These are phyloP conservation scores for Odontarrhena argentea DNA, from an alignment of 345 rosid species.

Conservation along the genomic window DNA sequence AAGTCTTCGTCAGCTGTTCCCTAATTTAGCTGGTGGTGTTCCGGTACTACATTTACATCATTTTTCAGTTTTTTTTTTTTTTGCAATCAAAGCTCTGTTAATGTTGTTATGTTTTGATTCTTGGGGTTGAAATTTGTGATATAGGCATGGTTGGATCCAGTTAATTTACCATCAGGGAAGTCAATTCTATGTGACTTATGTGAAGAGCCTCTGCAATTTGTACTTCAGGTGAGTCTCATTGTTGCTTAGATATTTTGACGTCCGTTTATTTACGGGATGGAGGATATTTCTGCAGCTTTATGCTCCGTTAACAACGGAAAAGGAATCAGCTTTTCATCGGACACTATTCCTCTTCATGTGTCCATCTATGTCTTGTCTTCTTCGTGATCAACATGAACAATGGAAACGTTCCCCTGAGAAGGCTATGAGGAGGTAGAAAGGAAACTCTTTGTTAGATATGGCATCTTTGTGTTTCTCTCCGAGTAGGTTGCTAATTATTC, in stretches of 20 bases:
- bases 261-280: not conserved
- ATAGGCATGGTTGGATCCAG: slow-evolving; percentile 93
- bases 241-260: too few relatives aligned
- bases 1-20: slow-evolving; percentile 73
- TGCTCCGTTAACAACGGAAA: slow-evolving; percentile 62
- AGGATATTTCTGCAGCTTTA: slow-evolving; percentile 54
- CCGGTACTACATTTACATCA: slow-evolving; percentile 51
- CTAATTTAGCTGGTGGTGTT: slow-evolving; percentile 83
- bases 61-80: not conserved
- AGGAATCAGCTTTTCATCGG: slow-evolving; percentile 80
- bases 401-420: slow-evolving; percentile 68
- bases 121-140: slow-evolving; percentile 23
- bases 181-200: slow-evolving; percentile 71
- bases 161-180: slow-evolving; percentile 72
- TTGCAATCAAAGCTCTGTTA: not conserved
- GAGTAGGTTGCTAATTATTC: slow-evolving; percentile 5
- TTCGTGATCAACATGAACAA: slow-evolving; percentile 90
- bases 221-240: slow-evolving; percentile 67
- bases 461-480: slow-evolving; percentile 1
- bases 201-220: slow-evolving; percentile 78
- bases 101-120: slow-evolving; percentile 16
- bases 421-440: slow-evolving; percentile 62
- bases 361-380: slow-evolving; percentile 80
- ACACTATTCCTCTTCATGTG: slow-evolving; percentile 81
- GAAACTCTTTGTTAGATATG: not conserved